phyloP scores from a whole-genome alignment of 2,329 filamentous ascomycete genomes.

The Nemania bipapillata region DNA sequence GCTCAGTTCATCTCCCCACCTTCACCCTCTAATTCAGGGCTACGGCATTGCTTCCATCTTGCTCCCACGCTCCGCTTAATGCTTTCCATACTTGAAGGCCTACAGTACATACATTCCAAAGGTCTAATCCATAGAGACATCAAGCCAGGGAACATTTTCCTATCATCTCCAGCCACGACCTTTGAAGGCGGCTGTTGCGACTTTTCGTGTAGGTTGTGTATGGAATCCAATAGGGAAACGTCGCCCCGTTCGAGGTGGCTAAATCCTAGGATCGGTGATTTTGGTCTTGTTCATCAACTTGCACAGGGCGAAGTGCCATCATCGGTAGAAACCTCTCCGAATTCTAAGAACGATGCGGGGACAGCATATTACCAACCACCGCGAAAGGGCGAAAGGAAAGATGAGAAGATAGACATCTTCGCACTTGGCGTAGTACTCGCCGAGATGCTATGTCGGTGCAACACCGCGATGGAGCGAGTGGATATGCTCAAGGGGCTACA shows the following conservation, averaged over 20 bases:
- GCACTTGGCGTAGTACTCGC: conserved; percentile 70
- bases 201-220: conserved; percentile 43
- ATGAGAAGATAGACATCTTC: conserved; percentile 69
- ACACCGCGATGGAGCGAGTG: conserved; percentile 62
- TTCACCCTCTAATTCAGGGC: conserved; percentile 43
- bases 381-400: conserved; percentile 46
- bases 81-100: conserved; percentile 67
- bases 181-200: conserved; percentile 47
- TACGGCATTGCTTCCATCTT: conserved; percentile 70
- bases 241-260: conserved; percentile 54
- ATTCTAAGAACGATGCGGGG: conserved; percentile 61
- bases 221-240: background rate
- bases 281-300: conserved; percentile 70
- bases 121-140: conserved; percentile 72
- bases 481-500: conserved; percentile 47
- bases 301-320: conserved; percentile 50
- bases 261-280: conserved; percentile 72
- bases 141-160: conserved; percentile 74
- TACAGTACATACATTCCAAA: conserved; percentile 71
- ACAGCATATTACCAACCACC: conserved; percentile 72
- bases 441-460: conserved; percentile 67
- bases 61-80: conserved; percentile 67
- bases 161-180: conserved; percentile 58
- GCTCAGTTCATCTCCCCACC: conserved; percentile 57
- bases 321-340: conserved; percentile 10